Percentiles rank a stretch among this genome's conserved stretches.
These are phyloP conservation scores for Eimeria sp. DNA, from an alignment of 169 alveolate species.

Conservation along the genomic window DNA sequence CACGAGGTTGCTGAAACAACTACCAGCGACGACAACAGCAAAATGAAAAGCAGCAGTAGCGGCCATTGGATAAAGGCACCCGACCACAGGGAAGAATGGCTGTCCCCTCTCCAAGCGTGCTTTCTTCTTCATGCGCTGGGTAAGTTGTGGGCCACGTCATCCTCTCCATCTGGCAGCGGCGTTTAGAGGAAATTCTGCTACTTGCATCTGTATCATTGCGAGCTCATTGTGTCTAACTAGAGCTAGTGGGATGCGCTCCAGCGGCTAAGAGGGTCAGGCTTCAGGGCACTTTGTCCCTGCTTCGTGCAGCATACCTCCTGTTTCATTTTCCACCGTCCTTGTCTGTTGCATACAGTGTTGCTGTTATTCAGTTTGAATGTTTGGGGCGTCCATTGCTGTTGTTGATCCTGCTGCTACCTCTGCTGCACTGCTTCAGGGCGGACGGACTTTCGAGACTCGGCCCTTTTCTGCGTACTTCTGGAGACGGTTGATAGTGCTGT, in stretches of 20 bases:
- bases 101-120: conserved; percentile 3
- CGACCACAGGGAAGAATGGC: not conserved
- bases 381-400: not conserved
- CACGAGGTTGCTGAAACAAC: not conserved
- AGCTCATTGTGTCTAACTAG: not conserved
- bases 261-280: not conserved
- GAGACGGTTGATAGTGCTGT: conserved; percentile 20
- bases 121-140: conserved; percentile 46
- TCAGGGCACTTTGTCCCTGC: not conserved
- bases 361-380: not conserved
- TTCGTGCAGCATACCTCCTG: not conserved
- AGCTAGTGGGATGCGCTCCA: not conserved
- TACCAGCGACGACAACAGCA: not conserved
- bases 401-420: not conserved
- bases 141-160: not conserved
- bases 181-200: not conserved
- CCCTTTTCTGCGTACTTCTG: not conserved
- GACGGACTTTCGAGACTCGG: conserved; percentile 3
- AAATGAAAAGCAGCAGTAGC: not conserved
- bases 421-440: conserved; percentile 9
- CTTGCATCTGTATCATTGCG: not conserved
- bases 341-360: not conserved
- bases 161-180: not conserved
- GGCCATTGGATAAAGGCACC: not conserved
- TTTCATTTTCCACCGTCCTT: not conserved